A percentile compares a stretch with the other conserved stretches of the same genome.
Conservation (phyloP, 495 filamentous ascomycete species). For the Penicillium coffeae region DNA sequence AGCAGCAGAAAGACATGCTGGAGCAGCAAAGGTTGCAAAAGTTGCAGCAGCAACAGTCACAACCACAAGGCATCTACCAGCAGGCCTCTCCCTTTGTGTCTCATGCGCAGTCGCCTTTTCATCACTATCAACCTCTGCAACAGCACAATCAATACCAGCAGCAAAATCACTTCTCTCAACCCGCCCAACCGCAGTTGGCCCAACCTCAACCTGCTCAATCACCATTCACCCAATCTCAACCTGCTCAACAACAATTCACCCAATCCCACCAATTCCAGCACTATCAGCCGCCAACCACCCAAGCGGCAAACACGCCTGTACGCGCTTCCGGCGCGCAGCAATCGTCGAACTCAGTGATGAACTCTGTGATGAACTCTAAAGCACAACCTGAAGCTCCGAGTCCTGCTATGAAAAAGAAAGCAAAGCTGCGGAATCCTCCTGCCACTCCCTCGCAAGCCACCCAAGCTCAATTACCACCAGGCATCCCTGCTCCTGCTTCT, state of each 20-base stretch:
- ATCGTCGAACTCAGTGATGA: not conserved
- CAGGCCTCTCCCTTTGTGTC: constrained; percentile 13
- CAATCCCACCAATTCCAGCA: constrained; percentile 16
- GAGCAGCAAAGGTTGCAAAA: constrained; percentile 15
- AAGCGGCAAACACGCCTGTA: constrained; percentile 3
- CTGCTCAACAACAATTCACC: constrained; percentile 4
- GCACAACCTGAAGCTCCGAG: constrained; percentile 15
- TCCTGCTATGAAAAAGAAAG: constrained; percentile 24
- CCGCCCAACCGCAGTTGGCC: too few relatives aligned
- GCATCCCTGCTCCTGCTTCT: not conserved
- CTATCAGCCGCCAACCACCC: constrained; percentile 20
- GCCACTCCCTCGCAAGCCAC: constrained; percentile 8
- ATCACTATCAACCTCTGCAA: constrained; percentile 19
- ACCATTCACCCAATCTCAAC: constrained; percentile 11
- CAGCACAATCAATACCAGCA: constrained; percentile 11
- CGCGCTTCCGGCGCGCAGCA: constrained; percentile 5
- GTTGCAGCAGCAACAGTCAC: constrained; percentile 19
- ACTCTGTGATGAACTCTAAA: constrained; percentile 1
- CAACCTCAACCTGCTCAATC: constrained; percentile 13
- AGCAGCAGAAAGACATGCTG: constrained; percentile 11
- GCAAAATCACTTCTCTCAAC: not conserved
- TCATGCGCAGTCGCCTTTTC: constrained; percentile 16
- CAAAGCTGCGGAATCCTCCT: constrained; percentile 13
- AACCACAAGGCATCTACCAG: constrained; percentile 19
- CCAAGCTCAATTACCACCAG: constrained; percentile 8